These are phyloP conservation scores for Tranzscheliella williamsii DNA, from an alignment of 1,284 basidiomycete genomes.

Conservation along the genomic window DNA sequence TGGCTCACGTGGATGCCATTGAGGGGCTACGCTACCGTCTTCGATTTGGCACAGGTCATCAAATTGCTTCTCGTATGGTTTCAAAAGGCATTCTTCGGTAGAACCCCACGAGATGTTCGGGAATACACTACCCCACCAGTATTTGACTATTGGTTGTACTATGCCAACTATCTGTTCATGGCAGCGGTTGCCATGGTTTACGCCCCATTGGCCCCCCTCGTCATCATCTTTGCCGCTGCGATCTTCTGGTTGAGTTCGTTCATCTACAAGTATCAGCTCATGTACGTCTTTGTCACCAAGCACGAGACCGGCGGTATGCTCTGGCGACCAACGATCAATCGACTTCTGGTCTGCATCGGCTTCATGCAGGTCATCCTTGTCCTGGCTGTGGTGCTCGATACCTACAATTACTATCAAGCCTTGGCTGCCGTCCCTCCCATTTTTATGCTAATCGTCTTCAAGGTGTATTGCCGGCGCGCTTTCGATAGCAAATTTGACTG, in stretches of 20 bases:
- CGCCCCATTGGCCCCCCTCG: constrained; percentile 51
- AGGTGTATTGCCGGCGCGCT: constrained; percentile 48
- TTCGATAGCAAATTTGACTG: constrained; percentile 54
- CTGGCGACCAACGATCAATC: constrained; percentile 57
- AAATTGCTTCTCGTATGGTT: constrained; percentile 84
- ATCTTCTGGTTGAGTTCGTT: constrained; percentile 49
- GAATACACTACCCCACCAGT: constrained; percentile 94
- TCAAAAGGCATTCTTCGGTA: constrained; percentile 79
- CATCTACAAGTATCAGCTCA: constrained; percentile 60
- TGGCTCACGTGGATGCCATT: constrained; percentile 64
- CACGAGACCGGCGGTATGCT: constrained; percentile 59
- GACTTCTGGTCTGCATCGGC: constrained; percentile 53
- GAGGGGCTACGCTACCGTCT: constrained; percentile 87
- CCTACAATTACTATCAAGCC: constrained; percentile 41
- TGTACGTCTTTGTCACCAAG: constrained; percentile 60
- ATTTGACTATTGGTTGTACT: constrained; percentile 88
- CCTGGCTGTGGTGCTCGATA: constrained; percentile 48
- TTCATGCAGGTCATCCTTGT: constrained; percentile 59
- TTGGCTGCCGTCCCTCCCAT: constrained; percentile 53
- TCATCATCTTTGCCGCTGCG: constrained; percentile 48
- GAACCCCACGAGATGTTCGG: constrained; percentile 91
- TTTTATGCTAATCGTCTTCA: constrained; percentile 51
- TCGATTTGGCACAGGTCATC: constrained; percentile 92
- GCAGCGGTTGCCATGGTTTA: constrained; percentile 56
- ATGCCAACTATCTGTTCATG: constrained; percentile 62